These are phyloP conservation scores for Gyromitra esculenta DNA, from an alignment of 2,329 filamentous ascomycete species.

Conservation along the genomic window DNA sequence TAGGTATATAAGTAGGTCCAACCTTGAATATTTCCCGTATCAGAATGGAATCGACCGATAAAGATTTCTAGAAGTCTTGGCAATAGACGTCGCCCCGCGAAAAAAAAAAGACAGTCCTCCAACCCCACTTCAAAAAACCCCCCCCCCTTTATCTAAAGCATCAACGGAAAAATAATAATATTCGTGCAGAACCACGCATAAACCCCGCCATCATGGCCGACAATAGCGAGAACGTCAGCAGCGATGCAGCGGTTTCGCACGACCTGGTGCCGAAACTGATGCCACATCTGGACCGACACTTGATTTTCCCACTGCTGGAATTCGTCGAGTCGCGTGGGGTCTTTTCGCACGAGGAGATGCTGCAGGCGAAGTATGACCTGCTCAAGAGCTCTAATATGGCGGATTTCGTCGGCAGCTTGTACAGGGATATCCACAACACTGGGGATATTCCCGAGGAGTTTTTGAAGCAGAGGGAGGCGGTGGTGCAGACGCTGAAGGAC, in stretches of 20 bases:
- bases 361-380: conserved; percentile 88
- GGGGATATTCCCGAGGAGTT: conserved; percentile 84
- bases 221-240: conserved; percentile 58
- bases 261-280: conserved; percentile 89
- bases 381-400: conserved; percentile 99
- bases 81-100: conserved; percentile 23
- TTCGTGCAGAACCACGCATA: conserved; percentile 21
- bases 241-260: conserved; percentile 62
- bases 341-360: conserved; percentile 72
- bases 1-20: no score
- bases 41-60: neutral
- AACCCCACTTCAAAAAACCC: conserved; percentile 34
- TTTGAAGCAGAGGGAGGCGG: conserved; percentile 86
- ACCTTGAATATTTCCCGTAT: no score
- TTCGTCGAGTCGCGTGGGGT: conserved; percentile 76
- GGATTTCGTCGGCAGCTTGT: conserved; percentile 92
- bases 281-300: conserved; percentile 90
- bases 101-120: conserved; percentile 49
- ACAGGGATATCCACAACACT: conserved; percentile 86
- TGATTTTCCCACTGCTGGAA: conserved; percentile 96
- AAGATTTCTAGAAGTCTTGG: conserved; percentile 34
- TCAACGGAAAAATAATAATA: neutral
- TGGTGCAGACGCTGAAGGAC: conserved; percentile 81
- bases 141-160: conserved; percentile 11
- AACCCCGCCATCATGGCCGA: conserved; percentile 64